Evolutionary conservation across 1,284 basidiomycete species (phyloP), one percentile per base, ranked within the genome.

Genomic region (Microbotryum violaceum): DNA sequence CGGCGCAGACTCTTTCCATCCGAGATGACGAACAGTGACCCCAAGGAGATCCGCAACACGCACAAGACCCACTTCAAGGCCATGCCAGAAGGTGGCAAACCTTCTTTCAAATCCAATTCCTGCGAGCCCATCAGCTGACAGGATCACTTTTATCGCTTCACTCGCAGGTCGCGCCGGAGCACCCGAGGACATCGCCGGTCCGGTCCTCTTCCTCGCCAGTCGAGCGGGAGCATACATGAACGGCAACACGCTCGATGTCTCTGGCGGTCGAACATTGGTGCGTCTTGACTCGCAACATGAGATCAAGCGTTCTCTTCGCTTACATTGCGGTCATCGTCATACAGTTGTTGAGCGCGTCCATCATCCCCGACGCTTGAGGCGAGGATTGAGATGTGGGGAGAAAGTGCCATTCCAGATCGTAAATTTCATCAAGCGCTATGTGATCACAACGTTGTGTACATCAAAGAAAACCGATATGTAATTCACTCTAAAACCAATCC

Each of bases 221-320:
- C 44, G 58, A 8, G 58, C 53, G 3, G 58, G 58, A 3, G 54
- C 54, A 0, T 60, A 60, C n/a, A 42, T 60, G 20, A 60, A 60
- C 48, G 58, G 58, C 9, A 33, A 18, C 31, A 60, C 49, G 4
- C 48, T 60, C 14, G 58, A 55, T 33, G 58, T 51, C 12, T 53
- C 49, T 21, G 58, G 58, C 3, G 58, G 58, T 14, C 31, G 58
- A 21, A 56, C 49, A 7, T 4, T 60, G 18, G 52, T 59, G 45
- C 21, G 51, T 58, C 20, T 31, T 31, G 31, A 31, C 31, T 31
- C 8, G 9, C 8, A 31, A 31, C 31, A 31, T 31, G 31, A 31
- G 8, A 31, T 31, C 31, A 2, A 31, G 7, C 31, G 7, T 8
- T 31, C 9, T 9, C 8, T 31, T 31, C 31, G 9, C 31, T 31